Percentiles rank a stretch among this genome's conserved stretches.
These are phyloP conservation scores for Rhizopogon roseolus DNA, from an alignment of 768 basidiomycete genomes.

Conservation along the genomic window DNA sequence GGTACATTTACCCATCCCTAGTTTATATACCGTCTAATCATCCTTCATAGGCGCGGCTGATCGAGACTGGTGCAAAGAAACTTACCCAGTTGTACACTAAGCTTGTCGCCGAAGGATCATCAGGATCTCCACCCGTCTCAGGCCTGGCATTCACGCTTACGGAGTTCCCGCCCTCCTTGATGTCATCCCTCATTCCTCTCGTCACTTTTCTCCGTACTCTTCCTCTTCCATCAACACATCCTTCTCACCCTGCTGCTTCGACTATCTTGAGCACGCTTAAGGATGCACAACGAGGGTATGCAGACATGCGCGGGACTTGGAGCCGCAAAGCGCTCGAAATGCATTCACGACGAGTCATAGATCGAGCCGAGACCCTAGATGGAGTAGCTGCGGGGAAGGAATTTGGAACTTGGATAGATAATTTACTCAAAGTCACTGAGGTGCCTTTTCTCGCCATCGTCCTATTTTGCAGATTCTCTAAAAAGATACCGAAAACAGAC, in stretches of 20 bases:
- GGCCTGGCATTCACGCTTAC: slow-evolving; percentile 50
- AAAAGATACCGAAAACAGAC: slow-evolving; percentile 33
- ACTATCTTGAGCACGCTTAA: slow-evolving; percentile 59
- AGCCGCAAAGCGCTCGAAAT: slow-evolving; percentile 67
- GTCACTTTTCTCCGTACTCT: slow-evolving; percentile 67
- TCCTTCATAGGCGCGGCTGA: slow-evolving; percentile 50
- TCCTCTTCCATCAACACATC: slow-evolving; percentile 75
- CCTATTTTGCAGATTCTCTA: neutral
- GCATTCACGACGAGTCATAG: slow-evolving; percentile 64
- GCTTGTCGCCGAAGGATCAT: slow-evolving; percentile 80
- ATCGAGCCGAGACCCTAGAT: slow-evolving; percentile 66
- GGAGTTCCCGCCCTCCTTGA: slow-evolving; percentile 51
- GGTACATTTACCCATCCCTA: slow-evolving; percentile 24
- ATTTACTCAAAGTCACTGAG: slow-evolving; percentile 62
- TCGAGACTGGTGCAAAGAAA: slow-evolving; percentile 83
- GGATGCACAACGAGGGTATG: slow-evolving; percentile 79
- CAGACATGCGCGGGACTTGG: slow-evolving; percentile 85
- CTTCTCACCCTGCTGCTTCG: slow-evolving; percentile 73
- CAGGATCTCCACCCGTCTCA: slow-evolving; percentile 62
- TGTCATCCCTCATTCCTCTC: slow-evolving; percentile 54
- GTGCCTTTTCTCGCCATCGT: slow-evolving; percentile 29
- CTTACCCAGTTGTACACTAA: slow-evolving; percentile 81
- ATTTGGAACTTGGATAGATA: slow-evolving; percentile 66
- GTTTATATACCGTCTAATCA: neutral
- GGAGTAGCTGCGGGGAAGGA: slow-evolving; percentile 63